Percentiles rank a stretch among this genome's conserved stretches.
Evolutionary conservation across 352 stramenopile species (phyloP).

Genomic region (Pythium scleroteichum): DNA sequence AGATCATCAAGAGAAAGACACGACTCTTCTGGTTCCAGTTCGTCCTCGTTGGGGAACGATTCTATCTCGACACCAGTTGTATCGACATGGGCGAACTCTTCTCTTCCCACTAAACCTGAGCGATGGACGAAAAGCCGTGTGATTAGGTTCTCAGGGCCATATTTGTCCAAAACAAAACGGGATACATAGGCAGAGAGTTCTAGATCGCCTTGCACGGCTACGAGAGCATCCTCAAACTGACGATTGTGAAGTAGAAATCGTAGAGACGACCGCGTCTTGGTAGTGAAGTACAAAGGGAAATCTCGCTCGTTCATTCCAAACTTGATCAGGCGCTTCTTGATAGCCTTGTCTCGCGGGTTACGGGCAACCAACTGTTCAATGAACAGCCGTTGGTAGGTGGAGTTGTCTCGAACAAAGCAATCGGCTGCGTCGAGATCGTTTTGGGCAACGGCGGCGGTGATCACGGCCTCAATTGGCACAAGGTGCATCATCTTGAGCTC

Average conservation of each 20-base stretch:
- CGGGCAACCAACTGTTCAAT: conserved; percentile 53
- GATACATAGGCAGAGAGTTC: conserved; percentile 54
- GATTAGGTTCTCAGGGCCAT: conserved; percentile 36
- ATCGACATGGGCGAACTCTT: conserved; percentile 53
- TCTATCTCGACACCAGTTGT: conserved; percentile 21
- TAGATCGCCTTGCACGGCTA: conserved; percentile 31
- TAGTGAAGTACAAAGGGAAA: conserved; percentile 60
- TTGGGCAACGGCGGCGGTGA: conserved; percentile 44
- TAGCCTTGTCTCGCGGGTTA: conserved; percentile 57
- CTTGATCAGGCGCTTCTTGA: conserved; percentile 65
- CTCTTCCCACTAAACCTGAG: conserved; percentile 28
- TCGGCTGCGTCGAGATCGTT: conserved; percentile 63
- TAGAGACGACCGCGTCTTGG: conserved; percentile 49
- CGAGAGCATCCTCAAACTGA: conserved; percentile 56
- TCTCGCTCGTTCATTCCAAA: conserved; percentile 54
- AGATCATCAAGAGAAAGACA: conserved; percentile 52
- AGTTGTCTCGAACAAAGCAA: conserved; percentile 44
- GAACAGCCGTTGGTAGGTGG: conserved; percentile 41
- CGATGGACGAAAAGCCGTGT: conserved; percentile 62
- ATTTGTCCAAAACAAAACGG: conserved; percentile 50
- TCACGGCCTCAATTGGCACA: conserved; percentile 39
- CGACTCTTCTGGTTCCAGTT: conserved; percentile 39
- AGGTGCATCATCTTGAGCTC: conserved; percentile 43
- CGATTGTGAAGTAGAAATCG: conserved; percentile 65
- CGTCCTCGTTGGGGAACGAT: conserved; percentile 38